Conservation (phyloP, 164 flowering plant species). For the Magnolia changhungtana region DNA sequence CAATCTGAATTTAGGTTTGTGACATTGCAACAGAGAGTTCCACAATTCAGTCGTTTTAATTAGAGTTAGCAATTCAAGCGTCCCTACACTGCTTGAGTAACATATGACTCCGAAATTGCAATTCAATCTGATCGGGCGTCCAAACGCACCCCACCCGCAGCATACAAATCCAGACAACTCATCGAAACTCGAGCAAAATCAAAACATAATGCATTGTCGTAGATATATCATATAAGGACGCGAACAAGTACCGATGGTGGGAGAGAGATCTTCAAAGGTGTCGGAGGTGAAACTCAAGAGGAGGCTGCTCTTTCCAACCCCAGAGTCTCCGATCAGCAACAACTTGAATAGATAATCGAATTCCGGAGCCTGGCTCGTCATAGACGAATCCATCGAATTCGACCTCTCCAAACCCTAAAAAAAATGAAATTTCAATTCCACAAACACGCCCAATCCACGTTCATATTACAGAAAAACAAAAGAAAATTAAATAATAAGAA, state of each 20-base stretch:
- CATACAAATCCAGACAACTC: neutral
- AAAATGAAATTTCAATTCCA: neutral
- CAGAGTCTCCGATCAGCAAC: conserved; percentile 81
- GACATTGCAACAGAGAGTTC: too few species aligned
- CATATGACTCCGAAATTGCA: too few species aligned
- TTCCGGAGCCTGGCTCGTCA: conserved; percentile 19
- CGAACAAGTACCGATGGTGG: conserved; percentile 68
- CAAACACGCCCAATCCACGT: neutral
- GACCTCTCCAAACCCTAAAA: neutral
- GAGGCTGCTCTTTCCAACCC: conserved; percentile 92
- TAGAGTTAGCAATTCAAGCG: too few species aligned
- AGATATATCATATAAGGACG: neutral
- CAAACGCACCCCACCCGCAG: neutral
- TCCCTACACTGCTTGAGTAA: too few species aligned
- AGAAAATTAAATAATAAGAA: neutral
- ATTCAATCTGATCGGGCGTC: too few species aligned
- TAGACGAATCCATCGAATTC: conserved; percentile 31
- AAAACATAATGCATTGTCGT: neutral
- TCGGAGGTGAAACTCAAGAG: conserved; percentile 74
- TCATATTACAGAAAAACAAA: neutral
- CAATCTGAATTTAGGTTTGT: too few species aligned
- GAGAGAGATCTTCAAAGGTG: conserved; percentile 59
- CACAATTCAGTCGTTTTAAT: too few species aligned
- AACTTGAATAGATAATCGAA: conserved; percentile 86
- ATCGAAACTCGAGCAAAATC: neutral